These are phyloP conservation scores for Ammopiptanthus mongolicus DNA, from an alignment of 306 rosid species.

Conservation along the genomic window DNA sequence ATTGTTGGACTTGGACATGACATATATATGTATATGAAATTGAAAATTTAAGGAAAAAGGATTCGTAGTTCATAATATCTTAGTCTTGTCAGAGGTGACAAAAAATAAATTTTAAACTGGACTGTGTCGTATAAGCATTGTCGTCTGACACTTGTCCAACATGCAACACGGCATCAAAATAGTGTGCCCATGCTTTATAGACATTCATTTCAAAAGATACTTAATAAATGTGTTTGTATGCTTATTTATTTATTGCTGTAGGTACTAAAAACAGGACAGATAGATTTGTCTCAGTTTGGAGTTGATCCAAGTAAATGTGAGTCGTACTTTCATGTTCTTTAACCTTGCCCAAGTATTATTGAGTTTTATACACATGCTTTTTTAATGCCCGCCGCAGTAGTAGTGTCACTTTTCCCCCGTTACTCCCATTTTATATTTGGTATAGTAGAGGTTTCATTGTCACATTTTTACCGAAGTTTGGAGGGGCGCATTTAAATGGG, in stretches of 20 bases:
- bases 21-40: too few species aligned
- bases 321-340: conserved; percentile 3
- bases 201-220: background rate
- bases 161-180: too few species aligned
- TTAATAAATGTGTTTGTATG: background rate
- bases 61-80: too few species aligned
- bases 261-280: conserved; percentile 95
- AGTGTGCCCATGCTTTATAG: too few species aligned
- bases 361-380: background rate
- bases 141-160: too few species aligned
- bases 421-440: background rate
- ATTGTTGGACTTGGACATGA: too few species aligned
- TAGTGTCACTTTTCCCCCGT: background rate
- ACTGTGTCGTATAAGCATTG: too few species aligned
- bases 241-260: conserved; percentile 17
- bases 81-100: too few species aligned
- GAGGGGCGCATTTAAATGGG: background rate
- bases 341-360: background rate
- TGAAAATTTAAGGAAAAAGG: too few species aligned
- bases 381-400: background rate
- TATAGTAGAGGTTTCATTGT: background rate
- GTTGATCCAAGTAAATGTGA: conserved; percentile 94
- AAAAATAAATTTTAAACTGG: too few species aligned
- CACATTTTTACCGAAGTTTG: background rate
- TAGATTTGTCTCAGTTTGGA: conserved; percentile 91